Evolutionary conservation across 768 basidiomycete species (phyloP), one percentile per base, ranked within the genome.

Genomic region (Amanita brunnescens): DNA sequence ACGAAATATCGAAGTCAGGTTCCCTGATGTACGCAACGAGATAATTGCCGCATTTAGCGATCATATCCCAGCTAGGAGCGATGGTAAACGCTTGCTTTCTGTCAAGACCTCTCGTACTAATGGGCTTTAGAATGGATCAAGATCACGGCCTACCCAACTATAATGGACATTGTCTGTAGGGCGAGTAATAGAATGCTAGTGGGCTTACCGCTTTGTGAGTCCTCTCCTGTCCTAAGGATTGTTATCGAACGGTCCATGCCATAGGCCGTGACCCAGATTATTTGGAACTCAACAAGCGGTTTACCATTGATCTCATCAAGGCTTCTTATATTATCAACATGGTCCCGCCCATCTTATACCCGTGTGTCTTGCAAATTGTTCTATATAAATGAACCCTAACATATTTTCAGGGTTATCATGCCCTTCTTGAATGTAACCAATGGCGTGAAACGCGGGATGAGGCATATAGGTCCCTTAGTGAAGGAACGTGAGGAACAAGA

Each of bases 381-480:
- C 35, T 13, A 12, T 1, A 21, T 24, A 33, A 12, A 13, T 34
- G 23, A 20, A 13, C 24, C 9, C 0, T 44, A 16, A 43, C 5
- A 24, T 20, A 16, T 39, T 13, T 10, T 37, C 48, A 64, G 62
- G 23, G 42, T 59, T 13, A 54, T 55, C 14, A 54, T 51, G 7
- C 44, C 42, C 9, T 32, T 59, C 14, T 24, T 62, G 5, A 57
- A 55, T 1, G 48, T 47, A n/a, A 2, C 47, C n/a, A 49, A 58
- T 0, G 48, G 51, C 16, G 24, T 43, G 3, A 53, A 50, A 26
- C 54, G 53, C 13, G 56, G 58, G 53, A 54, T 56, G 14, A 50
- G 58, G 14, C 58, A 61, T 20, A 52, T 71, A 5, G 57, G 54
- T 12, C 66, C 67, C 0, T 34, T 66, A 6, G 57, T 70, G 2